Percentiles rank a stretch among this genome's conserved stretches.
Conservation (phyloP, 148 eudicot genomes). For the Cornus suecica region DNA sequence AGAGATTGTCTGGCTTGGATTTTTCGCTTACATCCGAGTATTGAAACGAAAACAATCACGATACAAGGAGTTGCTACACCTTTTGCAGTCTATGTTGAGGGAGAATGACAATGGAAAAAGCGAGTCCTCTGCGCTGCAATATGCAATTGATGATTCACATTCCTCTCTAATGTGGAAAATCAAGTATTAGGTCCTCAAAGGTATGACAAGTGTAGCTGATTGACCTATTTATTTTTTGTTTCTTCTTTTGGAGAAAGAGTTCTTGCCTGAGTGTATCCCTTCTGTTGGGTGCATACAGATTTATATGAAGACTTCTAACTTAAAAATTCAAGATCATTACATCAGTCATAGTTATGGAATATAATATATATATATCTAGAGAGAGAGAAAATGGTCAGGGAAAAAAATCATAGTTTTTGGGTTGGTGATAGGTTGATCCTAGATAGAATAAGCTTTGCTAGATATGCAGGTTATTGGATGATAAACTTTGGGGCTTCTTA, state of each 20-base stretch:
- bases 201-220: background rate
- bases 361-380: too few species aligned
- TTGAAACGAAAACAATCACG: constrained; percentile 62
- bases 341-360: too few species aligned
- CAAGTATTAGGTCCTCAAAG: constrained; percentile 39
- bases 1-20: constrained; percentile 79
- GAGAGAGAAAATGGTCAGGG: too few species aligned
- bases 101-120: constrained; percentile 15
- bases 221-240: background rate
- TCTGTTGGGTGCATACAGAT: background rate
- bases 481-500: too few species aligned
- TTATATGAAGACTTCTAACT: background rate
- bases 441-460: too few species aligned
- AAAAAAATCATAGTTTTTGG: too few species aligned
- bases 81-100: constrained; percentile 42
- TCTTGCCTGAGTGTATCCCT: background rate
- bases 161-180: constrained; percentile 74
- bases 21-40: constrained; percentile 56
- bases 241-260: background rate
- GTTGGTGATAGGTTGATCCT: background rate
- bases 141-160: constrained; percentile 70
- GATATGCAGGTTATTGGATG: too few species aligned
- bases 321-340: background rate
- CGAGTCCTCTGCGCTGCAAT: constrained; percentile 35
- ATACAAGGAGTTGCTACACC: constrained; percentile 37